Conservation (phyloP, 2,329 filamentous ascomycete genomes). For the Aulographum hederae region DNA sequence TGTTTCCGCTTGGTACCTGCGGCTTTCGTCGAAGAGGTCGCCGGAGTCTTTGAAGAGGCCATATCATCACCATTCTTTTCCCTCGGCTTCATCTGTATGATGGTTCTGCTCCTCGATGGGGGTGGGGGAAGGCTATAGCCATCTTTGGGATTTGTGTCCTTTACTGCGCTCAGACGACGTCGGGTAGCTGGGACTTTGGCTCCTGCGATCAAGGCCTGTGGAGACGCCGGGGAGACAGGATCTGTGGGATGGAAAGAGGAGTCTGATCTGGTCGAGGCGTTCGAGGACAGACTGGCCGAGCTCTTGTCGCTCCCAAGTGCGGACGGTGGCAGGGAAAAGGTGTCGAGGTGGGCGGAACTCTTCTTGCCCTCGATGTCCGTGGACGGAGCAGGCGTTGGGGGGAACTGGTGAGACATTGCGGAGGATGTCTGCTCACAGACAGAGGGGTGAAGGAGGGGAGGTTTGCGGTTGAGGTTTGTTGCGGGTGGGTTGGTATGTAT, state of each 20-base stretch:
- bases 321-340: constrained; percentile 4
- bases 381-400: constrained; percentile 5
- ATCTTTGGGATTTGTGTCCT: constrained; percentile 10
- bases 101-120: constrained; percentile 80
- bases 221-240: constrained; percentile 23
- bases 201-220: constrained; percentile 11
- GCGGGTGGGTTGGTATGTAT: too few species aligned
- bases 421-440: too few species aligned
- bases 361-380: constrained; percentile 4
- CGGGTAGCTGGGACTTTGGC: constrained; percentile 10
- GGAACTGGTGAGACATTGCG: neutral
- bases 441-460: too few species aligned
- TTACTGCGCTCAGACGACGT: constrained; percentile 12
- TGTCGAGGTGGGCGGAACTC: constrained; percentile 1
- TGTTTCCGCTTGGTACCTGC: constrained; percentile 55
- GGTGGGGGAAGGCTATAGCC: constrained; percentile 75
- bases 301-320: constrained; percentile 18
- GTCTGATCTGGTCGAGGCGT: constrained; percentile 26
- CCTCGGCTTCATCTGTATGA: constrained; percentile 86
- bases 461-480: too few species aligned
- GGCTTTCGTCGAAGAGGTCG: constrained; percentile 9
- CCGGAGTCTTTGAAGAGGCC: constrained; percentile 3
- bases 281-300: constrained; percentile 27
- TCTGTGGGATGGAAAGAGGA: constrained; percentile 31
- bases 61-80: constrained; percentile 8